Evolutionary conservation across 202 grass and related monocot species (phyloP), one percentile per base, ranked within the genome.

Genomic region (Alloteropsis angusta): DNA sequence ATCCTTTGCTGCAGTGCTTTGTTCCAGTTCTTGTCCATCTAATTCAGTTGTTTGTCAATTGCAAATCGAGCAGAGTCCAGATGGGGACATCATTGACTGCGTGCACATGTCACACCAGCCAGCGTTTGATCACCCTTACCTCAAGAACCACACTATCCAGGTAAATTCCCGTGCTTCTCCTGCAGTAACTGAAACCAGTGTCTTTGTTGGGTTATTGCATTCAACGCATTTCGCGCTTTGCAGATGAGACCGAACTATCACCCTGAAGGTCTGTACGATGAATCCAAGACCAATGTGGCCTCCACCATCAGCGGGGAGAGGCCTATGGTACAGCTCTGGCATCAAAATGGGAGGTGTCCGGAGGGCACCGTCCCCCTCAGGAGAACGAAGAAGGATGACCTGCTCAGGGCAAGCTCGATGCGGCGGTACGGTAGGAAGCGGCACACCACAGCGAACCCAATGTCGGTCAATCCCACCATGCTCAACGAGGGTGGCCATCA

Each of bases 401-500:
- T 97, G 43, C 86, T 94, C 56, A 81, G 94, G 76, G 91, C 94
- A 14, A 97, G 85, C 79, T 97, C 94, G 19, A 37, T 92, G 41
- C 88, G 88, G 62, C 86, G 87, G 25, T 97, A 97, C 17, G 94
- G 94, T 63, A 88, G 74, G 75, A 97, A 97, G 85, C 71, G 72
- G 65, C 94, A 85, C 65, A 84, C 84, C 76, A 76, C 77, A 18
- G 82, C 94, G 7, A 92, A 94, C 68, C 90, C 90, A 13, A 80
- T 72, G 77, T 97, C 94, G 9, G 77, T 92, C 9, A 92, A 85
- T 36, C 89, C 85, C 21, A 84, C 88, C 64, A 60, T 92, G 57
- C 89, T 97, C 59, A 97, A 90, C 43, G 94, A 97, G 80, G 90
- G 91, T 42, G 94, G 94, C 53, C 94, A 97, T 80, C 94, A 97